phyloP scores from a whole-genome alignment of 768 basidiomycete species.

The Boletus subparvulus region DNA sequence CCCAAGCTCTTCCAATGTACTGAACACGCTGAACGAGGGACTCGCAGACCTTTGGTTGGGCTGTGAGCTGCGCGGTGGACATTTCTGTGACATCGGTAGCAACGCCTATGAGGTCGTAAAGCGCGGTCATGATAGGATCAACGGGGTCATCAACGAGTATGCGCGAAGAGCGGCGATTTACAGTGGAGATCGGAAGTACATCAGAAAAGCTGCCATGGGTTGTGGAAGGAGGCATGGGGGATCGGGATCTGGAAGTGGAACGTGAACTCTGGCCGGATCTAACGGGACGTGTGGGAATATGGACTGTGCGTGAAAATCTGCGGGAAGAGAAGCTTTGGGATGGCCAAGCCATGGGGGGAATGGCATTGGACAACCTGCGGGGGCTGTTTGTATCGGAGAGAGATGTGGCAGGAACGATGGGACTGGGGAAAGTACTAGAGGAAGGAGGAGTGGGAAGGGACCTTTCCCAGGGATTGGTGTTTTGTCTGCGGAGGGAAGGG shows the following conservation, averaged over 20 bases:
- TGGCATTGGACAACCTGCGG: constrained; percentile 56
- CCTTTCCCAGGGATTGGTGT: constrained; percentile 65
- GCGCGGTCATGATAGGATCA: constrained; percentile 84
- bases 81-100: constrained; percentile 94
- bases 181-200: constrained; percentile 41
- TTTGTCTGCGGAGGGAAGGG: constrained; percentile 68
- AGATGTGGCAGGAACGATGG: constrained; percentile 56
- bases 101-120: constrained; percentile 90
- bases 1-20: constrained; percentile 92
- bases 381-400: constrained; percentile 65
- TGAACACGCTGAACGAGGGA: constrained; percentile 89
- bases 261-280: constrained; percentile 84
- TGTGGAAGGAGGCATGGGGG: constrained; percentile 76
- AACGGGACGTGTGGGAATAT: constrained; percentile 64
- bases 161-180: constrained; percentile 76
- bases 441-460: constrained; percentile 49
- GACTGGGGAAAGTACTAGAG: constrained; percentile 58
- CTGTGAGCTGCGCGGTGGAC: constrained; percentile 80
- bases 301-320: constrained; percentile 81
- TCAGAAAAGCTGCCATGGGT: constrained; percentile 68
- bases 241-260: constrained; percentile 92
- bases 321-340: constrained; percentile 62
- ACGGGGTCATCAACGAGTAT: constrained; percentile 82
- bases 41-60: constrained; percentile 81
- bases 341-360: constrained; percentile 55